A percentile compares a stretch with the other conserved stretches of the same genome.
These are phyloP conservation scores for Pseudoperonospora humuli DNA, from an alignment of 352 stramenopile genomes.

Conservation along the genomic window DNA sequence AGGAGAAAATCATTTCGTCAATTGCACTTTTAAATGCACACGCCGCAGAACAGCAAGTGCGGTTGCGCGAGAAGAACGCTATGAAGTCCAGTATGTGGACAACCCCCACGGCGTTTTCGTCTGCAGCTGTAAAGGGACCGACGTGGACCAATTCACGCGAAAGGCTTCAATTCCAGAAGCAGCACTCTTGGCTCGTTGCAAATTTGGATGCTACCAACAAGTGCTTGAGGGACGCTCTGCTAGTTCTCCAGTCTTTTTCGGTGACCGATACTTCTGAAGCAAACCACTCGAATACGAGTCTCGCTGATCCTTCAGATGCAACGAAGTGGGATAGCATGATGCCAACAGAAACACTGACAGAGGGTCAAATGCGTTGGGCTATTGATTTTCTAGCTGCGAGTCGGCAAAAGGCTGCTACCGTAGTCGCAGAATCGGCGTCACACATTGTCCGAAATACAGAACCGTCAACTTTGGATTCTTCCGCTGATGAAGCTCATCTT, in stretches of 20 bases:
- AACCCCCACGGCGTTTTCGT: constrained; percentile 21
- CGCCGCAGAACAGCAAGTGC: constrained; percentile 16
- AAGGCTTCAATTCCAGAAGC: constrained; percentile 35
- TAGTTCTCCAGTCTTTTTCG: constrained; percentile 51
- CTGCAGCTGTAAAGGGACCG: constrained; percentile 19
- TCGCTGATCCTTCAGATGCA: constrained; percentile 6
- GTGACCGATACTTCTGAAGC: constrained; percentile 1
- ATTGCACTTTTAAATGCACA: constrained; percentile 44
- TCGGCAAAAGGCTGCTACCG: constrained; percentile 26
- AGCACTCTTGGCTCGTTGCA: constrained; percentile 57
- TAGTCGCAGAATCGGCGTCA: constrained; percentile 17
- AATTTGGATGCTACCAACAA: constrained; percentile 66
- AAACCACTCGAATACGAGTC: background rate
- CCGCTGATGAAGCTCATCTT: constrained; percentile 1
- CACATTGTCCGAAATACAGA: constrained; percentile 15
- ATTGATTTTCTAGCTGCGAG: constrained; percentile 46
- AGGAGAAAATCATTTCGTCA: constrained; percentile 50
- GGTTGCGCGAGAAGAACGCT: constrained; percentile 8
- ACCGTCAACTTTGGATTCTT: constrained; percentile 1
- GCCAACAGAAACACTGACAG: constrained; percentile 23
- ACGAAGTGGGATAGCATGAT: background rate
- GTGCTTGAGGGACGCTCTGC: constrained; percentile 41
- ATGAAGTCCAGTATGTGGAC: constrained; percentile 23
- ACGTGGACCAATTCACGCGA: constrained; percentile 16
- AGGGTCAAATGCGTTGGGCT: constrained; percentile 61